These are phyloP conservation scores for Neurospora sp. DNA, from an alignment of 2,329 filamentous ascomycete genomes.

Conservation along the genomic window DNA sequence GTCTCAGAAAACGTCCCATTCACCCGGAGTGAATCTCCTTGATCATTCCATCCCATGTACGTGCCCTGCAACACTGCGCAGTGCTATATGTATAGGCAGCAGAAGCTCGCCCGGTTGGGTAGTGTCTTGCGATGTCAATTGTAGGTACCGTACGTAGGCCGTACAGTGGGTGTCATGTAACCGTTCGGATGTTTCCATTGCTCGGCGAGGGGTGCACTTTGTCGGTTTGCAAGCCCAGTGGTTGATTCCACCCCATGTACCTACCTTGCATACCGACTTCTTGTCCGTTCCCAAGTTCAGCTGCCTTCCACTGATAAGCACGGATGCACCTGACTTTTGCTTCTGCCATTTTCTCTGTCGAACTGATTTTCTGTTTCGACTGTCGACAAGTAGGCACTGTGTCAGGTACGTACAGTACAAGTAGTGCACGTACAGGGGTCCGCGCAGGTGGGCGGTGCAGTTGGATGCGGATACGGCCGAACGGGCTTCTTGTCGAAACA, in stretches of 20 bases:
- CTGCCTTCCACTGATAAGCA: not conserved
- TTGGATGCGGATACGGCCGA: not conserved
- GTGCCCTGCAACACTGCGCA: not conserved
- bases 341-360: not conserved
- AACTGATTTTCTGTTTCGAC: not conserved
- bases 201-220: not conserved
- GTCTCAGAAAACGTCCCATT: not conserved
- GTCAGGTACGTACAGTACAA: not conserved
- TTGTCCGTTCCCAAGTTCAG: not conserved
- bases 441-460: not conserved
- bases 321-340: not conserved
- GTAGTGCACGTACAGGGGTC: not conserved
- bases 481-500: not conserved
- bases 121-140: not conserved
- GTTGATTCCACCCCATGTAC: not conserved
- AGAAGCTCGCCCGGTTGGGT: not conserved
- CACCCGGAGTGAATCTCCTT: not conserved
- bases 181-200: not conserved
- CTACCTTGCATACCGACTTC: not conserved
- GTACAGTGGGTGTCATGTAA: not conserved
- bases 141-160: not conserved
- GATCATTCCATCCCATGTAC: not conserved
- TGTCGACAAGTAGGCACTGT: not conserved
- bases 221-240: not conserved
- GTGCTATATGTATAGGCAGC: not conserved